Conservation (phyloP, 2,329 filamentous ascomycete species). For the Didymella arachidicola region DNA sequence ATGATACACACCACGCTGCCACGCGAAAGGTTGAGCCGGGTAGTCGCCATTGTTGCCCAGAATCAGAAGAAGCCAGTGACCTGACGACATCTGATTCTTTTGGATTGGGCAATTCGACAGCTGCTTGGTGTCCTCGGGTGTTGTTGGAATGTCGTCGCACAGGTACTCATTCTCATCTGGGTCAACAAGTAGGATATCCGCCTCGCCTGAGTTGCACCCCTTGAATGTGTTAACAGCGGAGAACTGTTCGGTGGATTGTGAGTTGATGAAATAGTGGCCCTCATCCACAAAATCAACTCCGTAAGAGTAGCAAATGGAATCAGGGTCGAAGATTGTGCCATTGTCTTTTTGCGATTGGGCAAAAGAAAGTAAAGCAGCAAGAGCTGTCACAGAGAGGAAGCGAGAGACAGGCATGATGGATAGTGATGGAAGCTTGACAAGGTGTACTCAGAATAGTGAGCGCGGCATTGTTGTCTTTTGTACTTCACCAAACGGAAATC, state of each 20-base stretch:
- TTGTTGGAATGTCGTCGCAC: slow-evolving; percentile 53
- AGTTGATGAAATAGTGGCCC: slow-evolving; percentile 57
- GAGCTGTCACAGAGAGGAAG: slow-evolving; percentile 32
- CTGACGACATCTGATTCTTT: slow-evolving; percentile 55
- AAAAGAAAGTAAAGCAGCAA: slow-evolving; percentile 37
- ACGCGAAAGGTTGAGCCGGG: slow-evolving; percentile 54
- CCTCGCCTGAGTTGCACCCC: slow-evolving; percentile 52
- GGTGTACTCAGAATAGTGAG: slow-evolving; percentile 6
- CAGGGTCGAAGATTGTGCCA: slow-evolving; percentile 15
- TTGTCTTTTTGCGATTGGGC: slow-evolving; percentile 29
- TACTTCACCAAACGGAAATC: slow-evolving; percentile 21
- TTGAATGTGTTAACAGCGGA: slow-evolving; percentile 56
- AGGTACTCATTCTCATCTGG: slow-evolving; percentile 52
- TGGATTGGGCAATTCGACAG: slow-evolving; percentile 54
- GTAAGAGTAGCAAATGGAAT: slow-evolving; percentile 47
- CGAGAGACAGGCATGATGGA: slow-evolving; percentile 39
- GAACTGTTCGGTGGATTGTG: slow-evolving; percentile 51
- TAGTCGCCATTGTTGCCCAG: slow-evolving; percentile 55
- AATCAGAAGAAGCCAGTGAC: slow-evolving; percentile 55
- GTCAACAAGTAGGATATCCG: slow-evolving; percentile 55
- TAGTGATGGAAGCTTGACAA: neutral
- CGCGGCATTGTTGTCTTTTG: slow-evolving; percentile 32
- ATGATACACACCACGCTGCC: slow-evolving; percentile 52
- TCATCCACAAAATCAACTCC: slow-evolving; percentile 56
- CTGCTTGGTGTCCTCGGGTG: slow-evolving; percentile 50